Evolutionary conservation across 441 rosid genomes (phyloP).

Genomic region (Cnidoscolus chayamansa): DNA sequence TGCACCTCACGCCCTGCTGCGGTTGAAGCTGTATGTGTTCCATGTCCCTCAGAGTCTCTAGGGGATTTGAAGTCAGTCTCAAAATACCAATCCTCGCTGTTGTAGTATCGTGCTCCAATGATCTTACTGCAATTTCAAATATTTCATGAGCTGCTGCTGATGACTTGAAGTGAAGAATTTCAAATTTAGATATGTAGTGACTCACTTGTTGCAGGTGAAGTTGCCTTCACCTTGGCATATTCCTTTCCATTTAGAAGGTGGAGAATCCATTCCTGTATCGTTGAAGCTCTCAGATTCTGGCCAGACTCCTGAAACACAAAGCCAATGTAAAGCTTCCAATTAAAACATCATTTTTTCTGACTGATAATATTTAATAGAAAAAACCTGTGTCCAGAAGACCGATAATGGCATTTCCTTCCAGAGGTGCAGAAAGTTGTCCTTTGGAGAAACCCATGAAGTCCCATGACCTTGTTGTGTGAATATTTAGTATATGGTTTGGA

Average conservation of each 20-base stretch:
- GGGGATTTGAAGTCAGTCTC: slow-evolving; percentile 27
- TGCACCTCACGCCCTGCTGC: slow-evolving; percentile 36
- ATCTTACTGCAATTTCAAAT: slow-evolving; percentile 30
- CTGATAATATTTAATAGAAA: background rate
- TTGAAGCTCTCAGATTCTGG: slow-evolving; percentile 52
- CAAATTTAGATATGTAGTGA: background rate
- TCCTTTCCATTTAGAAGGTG: slow-evolving; percentile 49
- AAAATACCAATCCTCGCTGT: slow-evolving; percentile 2
- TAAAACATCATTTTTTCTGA: background rate
- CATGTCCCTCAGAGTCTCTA: slow-evolving; percentile 43
- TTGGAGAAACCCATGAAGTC: slow-evolving; percentile 64
- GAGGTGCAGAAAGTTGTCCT: slow-evolving; percentile 23
- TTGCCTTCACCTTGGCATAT: slow-evolving; percentile 30
- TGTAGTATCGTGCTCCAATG: slow-evolving; percentile 44
- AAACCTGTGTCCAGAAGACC: slow-evolving; percentile 30
- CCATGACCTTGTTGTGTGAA: slow-evolving; percentile 87
- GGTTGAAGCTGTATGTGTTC: slow-evolving; percentile 40
- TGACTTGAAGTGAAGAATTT: background rate
- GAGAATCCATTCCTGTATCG: slow-evolving; percentile 39
- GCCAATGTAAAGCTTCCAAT: background rate
- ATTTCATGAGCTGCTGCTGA: background rate
- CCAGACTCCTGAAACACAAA: slow-evolving; percentile 39
- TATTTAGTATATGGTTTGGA: slow-evolving; percentile 49
- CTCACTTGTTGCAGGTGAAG: slow-evolving; percentile 45
- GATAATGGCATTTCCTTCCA: slow-evolving; percentile 20